A percentile compares a stretch with the other conserved stretches of the same genome.
These are phyloP conservation scores for Stachybotrys echinatus DNA, from an alignment of 2,329 filamentous ascomycete species.

Conservation along the genomic window DNA sequence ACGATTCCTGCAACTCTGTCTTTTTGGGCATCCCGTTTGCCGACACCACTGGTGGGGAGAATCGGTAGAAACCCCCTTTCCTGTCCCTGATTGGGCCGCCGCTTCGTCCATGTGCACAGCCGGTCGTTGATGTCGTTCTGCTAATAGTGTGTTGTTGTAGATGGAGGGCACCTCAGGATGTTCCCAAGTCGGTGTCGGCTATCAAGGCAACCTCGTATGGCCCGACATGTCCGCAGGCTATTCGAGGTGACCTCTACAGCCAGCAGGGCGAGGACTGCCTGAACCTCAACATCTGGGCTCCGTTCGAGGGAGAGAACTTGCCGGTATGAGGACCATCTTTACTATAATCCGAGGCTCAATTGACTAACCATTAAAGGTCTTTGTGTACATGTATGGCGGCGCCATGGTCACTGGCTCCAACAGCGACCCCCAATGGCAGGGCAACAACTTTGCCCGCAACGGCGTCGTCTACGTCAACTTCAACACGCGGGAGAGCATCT, in stretches of 20 bases:
- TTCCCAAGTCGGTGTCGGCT: constrained; percentile 7
- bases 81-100: background rate
- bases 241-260: constrained; percentile 8
- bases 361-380: too few species aligned
- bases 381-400: constrained; percentile 37
- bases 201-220: constrained; percentile 12
- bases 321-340: constrained; percentile 18
- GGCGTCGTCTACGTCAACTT: constrained; percentile 32
- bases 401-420: constrained; percentile 24
- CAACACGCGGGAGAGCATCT: constrained; percentile 35
- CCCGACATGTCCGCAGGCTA: constrained; percentile 16
- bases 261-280: constrained; percentile 33
- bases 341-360: background rate
- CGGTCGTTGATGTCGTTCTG: too few species aligned
- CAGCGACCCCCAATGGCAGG: constrained; percentile 33
- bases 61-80: constrained; percentile 21
- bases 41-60: constrained; percentile 31
- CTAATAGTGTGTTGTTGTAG: too few species aligned
- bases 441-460: constrained; percentile 28
- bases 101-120: too few species aligned
- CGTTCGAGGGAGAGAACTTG: constrained; percentile 15
- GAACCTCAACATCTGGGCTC: constrained; percentile 33
- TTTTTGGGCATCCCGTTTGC: constrained; percentile 34
- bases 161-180: constrained; percentile 14
- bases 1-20: constrained; percentile 24